A percentile compares a stretch with the other conserved stretches of the same genome.
Evolutionary conservation across 805 yeast genomes (phyloP).

Genomic region (Ascoidea rubescens): DNA sequence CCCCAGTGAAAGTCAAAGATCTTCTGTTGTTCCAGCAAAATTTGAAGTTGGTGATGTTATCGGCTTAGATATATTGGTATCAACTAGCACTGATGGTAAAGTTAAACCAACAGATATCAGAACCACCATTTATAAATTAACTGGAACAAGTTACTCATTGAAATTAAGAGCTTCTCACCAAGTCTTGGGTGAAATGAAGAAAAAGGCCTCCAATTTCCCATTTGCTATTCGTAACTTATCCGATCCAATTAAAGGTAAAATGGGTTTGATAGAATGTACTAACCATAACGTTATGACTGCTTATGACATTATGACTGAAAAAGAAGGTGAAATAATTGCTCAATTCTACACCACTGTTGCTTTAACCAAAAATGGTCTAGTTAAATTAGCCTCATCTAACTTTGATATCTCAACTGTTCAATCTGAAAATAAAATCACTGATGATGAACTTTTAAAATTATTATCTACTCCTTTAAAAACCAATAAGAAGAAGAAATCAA

Average conservation of each 20-base stretch:
- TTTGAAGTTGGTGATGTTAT: conserved; percentile 68
- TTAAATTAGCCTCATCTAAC: conserved; percentile 44
- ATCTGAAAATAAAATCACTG: conserved; percentile 40
- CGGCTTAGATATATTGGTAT: conserved; percentile 59
- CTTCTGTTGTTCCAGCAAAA: conserved; percentile 45
- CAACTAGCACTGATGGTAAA: conserved; percentile 54
- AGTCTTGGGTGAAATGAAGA: conserved; percentile 52
- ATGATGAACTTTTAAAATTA: conserved; percentile 32
- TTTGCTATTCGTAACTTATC: conserved; percentile 50
- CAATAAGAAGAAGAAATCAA: conserved; percentile 30
- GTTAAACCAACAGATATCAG: conserved; percentile 42
- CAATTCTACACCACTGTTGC: conserved; percentile 69
- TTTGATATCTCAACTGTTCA: conserved; percentile 34
- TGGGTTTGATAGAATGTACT: conserved; percentile 61
- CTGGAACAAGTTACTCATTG: conserved; percentile 53
- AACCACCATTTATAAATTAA: conserved; percentile 60
- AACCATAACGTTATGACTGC: conserved; percentile 54
- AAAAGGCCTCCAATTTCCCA: conserved; percentile 55
- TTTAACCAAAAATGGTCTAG: conserved; percentile 57
- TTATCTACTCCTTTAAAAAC: conserved; percentile 38
- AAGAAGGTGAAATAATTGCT: conserved; percentile 51
- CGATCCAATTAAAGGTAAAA: conserved; percentile 57
- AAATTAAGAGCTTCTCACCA: conserved; percentile 60
- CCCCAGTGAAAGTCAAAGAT: conserved; percentile 54
- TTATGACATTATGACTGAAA: conserved; percentile 55